Evolutionary conservation across 495 filamentous ascomycete species (phyloP).

Genomic region (Penicillium subrubescens): DNA sequence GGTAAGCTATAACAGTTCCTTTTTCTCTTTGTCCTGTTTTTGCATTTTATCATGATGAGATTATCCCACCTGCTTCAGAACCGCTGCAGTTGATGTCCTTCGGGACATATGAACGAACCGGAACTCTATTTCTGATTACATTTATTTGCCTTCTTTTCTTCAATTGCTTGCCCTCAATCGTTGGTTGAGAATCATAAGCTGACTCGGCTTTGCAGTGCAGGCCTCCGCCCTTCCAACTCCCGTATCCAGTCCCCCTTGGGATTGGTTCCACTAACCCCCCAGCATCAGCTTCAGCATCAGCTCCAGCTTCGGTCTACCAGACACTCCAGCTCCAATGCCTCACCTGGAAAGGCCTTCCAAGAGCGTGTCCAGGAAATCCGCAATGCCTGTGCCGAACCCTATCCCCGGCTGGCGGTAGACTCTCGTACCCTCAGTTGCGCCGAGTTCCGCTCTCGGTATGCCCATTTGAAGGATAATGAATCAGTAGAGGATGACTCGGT

Average conservation of each 20-base stretch:
- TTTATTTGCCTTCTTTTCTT: conserved; percentile 10
- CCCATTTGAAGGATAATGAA: conserved; percentile 44
- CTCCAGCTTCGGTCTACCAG: conserved; percentile 4
- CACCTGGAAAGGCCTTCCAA: conserved; percentile 43
- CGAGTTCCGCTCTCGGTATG: conserved; percentile 44
- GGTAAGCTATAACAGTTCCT: conserved; percentile 36
- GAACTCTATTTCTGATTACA: conserved; percentile 29
- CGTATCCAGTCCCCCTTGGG: conserved; percentile 12
- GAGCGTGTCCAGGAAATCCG: conserved; percentile 55
- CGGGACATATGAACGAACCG: conserved; percentile 44
- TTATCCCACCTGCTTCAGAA: conserved; percentile 62
- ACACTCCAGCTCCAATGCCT: conserved; percentile 36
- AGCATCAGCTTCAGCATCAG: not conserved
- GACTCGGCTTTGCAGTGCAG: conserved; percentile 32
- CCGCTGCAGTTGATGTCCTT: conserved; percentile 90
- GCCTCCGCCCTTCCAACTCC: conserved; percentile 16
- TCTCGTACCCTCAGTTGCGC: conserved; percentile 35
- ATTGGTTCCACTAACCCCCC: conserved; percentile 25
- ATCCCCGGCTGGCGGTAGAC: conserved; percentile 50
- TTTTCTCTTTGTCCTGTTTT: conserved; percentile 11
- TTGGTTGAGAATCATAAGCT: conserved; percentile 17
- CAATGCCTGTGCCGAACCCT: conserved; percentile 44
- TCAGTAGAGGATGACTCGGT: conserved; percentile 46
- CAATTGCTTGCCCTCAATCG: conserved; percentile 7
- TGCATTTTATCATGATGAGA: conserved; percentile 51